These are phyloP conservation scores for Diversispora epigaea DNA, from an alignment of 192 early-diverging fungal genomes.

Conservation along the genomic window DNA sequence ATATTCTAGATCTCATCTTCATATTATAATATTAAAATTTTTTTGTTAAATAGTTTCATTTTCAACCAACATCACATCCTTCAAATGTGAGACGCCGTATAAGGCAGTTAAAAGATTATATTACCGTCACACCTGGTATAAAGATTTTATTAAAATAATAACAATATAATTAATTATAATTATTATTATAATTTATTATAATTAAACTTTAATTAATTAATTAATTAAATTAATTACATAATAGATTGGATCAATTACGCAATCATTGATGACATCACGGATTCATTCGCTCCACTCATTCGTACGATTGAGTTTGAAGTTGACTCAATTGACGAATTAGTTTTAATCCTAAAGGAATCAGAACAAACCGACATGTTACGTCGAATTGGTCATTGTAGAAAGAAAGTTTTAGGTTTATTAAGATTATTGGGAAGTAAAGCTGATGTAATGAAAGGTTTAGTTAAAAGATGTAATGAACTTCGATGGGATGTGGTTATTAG, in stretches of 20 bases:
- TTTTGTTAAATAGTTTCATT: constrained; percentile 67
- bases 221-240: constrained; percentile 6
- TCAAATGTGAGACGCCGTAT: constrained; percentile 84
- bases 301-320: constrained; percentile 91
- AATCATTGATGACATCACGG: constrained; percentile 92
- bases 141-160: not conserved
- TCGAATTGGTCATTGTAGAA: constrained; percentile 71
- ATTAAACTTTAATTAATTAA: not conserved
- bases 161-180: no score
- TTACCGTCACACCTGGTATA: constrained; percentile 76
- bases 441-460: constrained; percentile 72
- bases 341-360: constrained; percentile 87
- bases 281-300: constrained; percentile 85
- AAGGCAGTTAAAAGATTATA: constrained; percentile 80
- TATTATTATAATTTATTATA: no score
- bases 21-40: not conserved
- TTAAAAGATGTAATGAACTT: constrained; percentile 65
- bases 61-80: constrained; percentile 72
- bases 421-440: constrained; percentile 69
- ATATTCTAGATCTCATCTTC: no score
- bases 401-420: constrained; percentile 69
- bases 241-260: constrained; percentile 97
- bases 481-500: constrained; percentile 41
- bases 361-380: constrained; percentile 82
- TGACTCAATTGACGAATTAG: constrained; percentile 91